phyloP scores from a whole-genome alignment of 2,329 filamentous ascomycete species.

The Podosphaera leucotricha region DNA sequence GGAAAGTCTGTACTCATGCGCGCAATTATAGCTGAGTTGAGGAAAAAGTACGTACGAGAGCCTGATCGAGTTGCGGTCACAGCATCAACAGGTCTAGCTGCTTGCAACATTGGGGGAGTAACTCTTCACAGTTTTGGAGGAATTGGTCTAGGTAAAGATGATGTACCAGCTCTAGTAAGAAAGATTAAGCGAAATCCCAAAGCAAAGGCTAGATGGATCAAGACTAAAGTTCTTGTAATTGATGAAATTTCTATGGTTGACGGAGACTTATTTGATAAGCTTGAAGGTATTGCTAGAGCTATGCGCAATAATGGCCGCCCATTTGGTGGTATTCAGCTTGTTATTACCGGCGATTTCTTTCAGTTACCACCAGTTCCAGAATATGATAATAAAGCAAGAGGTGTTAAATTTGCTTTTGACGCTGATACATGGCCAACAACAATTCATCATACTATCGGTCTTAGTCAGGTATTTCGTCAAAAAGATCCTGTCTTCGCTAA shows the following conservation, averaged over 20 bases:
- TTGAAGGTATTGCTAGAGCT: slow-evolving; percentile 63
- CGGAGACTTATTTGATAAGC: slow-evolving; percentile 86
- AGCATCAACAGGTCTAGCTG: slow-evolving; percentile 83
- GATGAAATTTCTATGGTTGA: slow-evolving; percentile 99
- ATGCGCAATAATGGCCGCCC: slow-evolving; percentile 78
- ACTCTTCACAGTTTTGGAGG: slow-evolving; percentile 91
- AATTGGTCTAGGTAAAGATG: slow-evolving; percentile 84
- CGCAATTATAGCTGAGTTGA: slow-evolving; percentile 64
- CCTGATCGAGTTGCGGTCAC: slow-evolving; percentile 78
- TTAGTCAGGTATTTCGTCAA: slow-evolving; percentile 92
- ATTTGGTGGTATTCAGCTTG: slow-evolving; percentile 86
- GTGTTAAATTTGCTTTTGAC: slow-evolving; percentile 79
- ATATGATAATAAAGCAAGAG: slow-evolving; percentile 25
- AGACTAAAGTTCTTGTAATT: slow-evolving; percentile 67
- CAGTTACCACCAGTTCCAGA: slow-evolving; percentile 89
- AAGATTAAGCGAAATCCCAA: slow-evolving; percentile 81
- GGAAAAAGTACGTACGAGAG: slow-evolving; percentile 51
- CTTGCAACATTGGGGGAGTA: slow-evolving; percentile 88
- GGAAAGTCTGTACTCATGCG: slow-evolving; percentile 93
- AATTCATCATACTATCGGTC: slow-evolving; percentile 83
- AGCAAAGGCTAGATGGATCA: slow-evolving; percentile 69
- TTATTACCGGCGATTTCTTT: slow-evolving; percentile 96
- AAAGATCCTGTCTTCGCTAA: slow-evolving; percentile 70
- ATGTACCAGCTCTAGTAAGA: slow-evolving; percentile 54
- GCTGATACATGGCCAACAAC: slow-evolving; percentile 77